A percentile compares a stretch with the other conserved stretches of the same genome.
These are phyloP conservation scores for Rhodotorula sp. DNA, from an alignment of 1,284 basidiomycete species.

Conservation along the genomic window DNA sequence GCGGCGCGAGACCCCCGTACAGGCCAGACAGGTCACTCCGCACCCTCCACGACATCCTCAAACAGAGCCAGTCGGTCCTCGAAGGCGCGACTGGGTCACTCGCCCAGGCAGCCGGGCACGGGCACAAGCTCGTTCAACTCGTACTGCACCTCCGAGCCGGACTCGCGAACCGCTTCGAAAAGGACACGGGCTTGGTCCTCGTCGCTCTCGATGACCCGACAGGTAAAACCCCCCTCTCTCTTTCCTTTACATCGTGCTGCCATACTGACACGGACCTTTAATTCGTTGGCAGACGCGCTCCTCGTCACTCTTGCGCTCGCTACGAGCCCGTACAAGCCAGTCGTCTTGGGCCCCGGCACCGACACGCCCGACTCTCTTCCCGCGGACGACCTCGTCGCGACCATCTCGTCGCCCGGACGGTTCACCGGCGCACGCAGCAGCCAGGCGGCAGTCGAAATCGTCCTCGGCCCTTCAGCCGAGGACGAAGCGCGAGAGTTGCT, in stretches of 20 bases:
- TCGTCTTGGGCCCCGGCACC: constrained; percentile 29
- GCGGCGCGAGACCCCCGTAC: constrained; percentile 6
- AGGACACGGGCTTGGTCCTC: constrained; percentile 11
- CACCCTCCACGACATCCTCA: constrained; percentile 24
- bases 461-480: not conserved
- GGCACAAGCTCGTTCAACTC: constrained; percentile 23
- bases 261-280: not conserved
- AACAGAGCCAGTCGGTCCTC: constrained; percentile 12
- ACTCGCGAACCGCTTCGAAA: constrained; percentile 11
- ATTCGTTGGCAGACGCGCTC: constrained; percentile 27
- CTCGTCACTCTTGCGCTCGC: constrained; percentile 37
- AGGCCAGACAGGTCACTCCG: constrained; percentile 24
- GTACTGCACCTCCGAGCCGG: constrained; percentile 24
- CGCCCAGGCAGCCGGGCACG: not conserved
- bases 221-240: constrained; percentile 1
- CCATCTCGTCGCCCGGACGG: constrained; percentile 18
- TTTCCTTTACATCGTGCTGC: not conserved
- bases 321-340: constrained; percentile 14
- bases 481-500: constrained; percentile 23
- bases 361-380: constrained; percentile 3
- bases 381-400: constrained; percentile 8
- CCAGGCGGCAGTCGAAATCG: not conserved
- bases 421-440: not conserved
- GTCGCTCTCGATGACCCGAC: constrained; percentile 33
- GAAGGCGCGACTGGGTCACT: constrained; percentile 20